phyloP scores from a whole-genome alignment of 345 rosid genomes.

The Laguncularia racemosa region DNA sequence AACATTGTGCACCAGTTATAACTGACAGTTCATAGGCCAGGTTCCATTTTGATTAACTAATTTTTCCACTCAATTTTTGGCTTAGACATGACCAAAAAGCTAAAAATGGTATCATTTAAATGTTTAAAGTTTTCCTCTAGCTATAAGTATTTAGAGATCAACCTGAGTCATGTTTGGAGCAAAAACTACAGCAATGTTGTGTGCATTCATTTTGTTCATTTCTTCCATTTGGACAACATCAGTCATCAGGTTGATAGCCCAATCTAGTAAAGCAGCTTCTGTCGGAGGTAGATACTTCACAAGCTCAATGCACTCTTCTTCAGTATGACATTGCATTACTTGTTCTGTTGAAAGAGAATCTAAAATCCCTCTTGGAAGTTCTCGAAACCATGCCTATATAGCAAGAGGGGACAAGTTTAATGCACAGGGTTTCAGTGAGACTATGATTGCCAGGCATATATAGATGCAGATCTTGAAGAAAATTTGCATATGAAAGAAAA shows the following conservation, averaged over 20 bases:
- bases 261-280: conserved; percentile 43
- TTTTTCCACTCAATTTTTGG: too few species aligned
- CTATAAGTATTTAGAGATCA: not conserved
- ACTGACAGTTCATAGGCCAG: not conserved
- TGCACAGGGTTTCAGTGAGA: too few species aligned
- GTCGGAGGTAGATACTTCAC: conserved; percentile 33
- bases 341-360: conserved; percentile 41
- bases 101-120: too few species aligned
- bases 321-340: conserved; percentile 38
- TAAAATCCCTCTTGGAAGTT: conserved; percentile 40
- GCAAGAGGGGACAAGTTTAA: not conserved
- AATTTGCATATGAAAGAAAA: too few species aligned
- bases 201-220: conserved; percentile 45
- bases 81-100: too few species aligned
- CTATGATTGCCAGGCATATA: too few species aligned
- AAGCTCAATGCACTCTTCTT: conserved; percentile 36
- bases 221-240: conserved; percentile 41
- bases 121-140: too few species aligned
- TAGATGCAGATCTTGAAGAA: too few species aligned
- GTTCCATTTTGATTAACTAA: not conserved
- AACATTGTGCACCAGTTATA: not conserved
- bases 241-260: conserved; percentile 51
- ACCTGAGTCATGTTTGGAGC: conserved; percentile 55
- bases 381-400: conserved; percentile 48
- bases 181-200: conserved; percentile 45